These are phyloP conservation scores for Samsoniella hepiali DNA, from an alignment of 2,329 filamentous ascomycete species.

Conservation along the genomic window DNA sequence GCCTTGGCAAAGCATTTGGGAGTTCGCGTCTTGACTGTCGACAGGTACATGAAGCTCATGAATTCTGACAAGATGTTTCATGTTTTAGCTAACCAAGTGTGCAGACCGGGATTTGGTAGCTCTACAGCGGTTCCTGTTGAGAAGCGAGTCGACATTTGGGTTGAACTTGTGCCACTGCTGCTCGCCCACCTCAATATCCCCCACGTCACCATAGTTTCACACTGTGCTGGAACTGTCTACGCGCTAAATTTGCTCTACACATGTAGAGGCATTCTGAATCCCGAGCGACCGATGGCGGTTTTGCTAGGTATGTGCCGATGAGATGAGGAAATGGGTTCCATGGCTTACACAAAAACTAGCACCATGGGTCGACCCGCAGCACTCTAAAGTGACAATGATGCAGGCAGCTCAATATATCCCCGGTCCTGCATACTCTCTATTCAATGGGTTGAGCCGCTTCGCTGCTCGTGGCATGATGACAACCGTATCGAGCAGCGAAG, in stretches of 20 bases:
- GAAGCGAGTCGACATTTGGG: constrained; percentile 24
- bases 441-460: constrained; percentile 16
- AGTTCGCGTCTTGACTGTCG: constrained; percentile 32
- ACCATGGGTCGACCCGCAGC: constrained; percentile 21
- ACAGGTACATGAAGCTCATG: constrained; percentile 24
- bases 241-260: constrained; percentile 30
- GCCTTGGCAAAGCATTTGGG: constrained; percentile 29
- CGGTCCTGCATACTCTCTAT: constrained; percentile 2
- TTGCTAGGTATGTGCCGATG: constrained; percentile 21
- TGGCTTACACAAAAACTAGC: constrained; percentile 9
- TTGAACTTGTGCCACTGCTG: constrained; percentile 32
- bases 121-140: constrained; percentile 22
- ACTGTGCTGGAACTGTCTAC: constrained; percentile 33
- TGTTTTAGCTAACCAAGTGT: constrained; percentile 20
- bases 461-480: constrained; percentile 13
- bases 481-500: constrained; percentile 16
- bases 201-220: constrained; percentile 31
- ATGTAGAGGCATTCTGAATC: constrained; percentile 27
- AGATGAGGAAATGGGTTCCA: not conserved
- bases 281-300: constrained; percentile 24
- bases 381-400: constrained; percentile 18
- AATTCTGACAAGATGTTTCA: not conserved
- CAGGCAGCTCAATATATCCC: constrained; percentile 15
- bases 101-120: constrained; percentile 29
- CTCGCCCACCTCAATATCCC: constrained; percentile 32